phyloP scores from a whole-genome alignment of 78 protist genomes.

The Blattamonas nauphoetae region DNA sequence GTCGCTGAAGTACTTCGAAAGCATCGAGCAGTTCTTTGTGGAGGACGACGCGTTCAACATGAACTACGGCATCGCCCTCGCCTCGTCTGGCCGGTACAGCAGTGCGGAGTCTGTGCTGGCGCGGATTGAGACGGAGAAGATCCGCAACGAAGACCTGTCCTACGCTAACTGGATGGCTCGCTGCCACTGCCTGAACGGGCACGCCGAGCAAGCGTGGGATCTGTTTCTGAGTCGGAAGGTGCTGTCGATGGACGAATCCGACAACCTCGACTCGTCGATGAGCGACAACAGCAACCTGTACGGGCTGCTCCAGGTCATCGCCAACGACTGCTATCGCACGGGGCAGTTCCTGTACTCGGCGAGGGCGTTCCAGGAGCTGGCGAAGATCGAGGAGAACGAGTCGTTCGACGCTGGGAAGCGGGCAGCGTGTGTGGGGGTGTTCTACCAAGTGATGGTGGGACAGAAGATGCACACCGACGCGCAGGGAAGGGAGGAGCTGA shows the following conservation, averaged over 20 bases:
- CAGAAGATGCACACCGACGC: background rate
- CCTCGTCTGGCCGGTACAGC: constrained; percentile 23
- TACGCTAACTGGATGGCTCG: constrained; percentile 56
- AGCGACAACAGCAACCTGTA: background rate
- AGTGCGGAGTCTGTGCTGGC: constrained; percentile 54
- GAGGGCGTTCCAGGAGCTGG: background rate
- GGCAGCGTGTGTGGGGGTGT: background rate
- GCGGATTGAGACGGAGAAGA: constrained; percentile 30
- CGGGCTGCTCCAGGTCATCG: constrained; percentile 53
- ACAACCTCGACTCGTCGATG: background rate
- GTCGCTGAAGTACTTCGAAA: constrained; percentile 58
- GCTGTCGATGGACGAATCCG: constrained; percentile 32
- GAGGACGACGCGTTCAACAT: constrained; percentile 46
- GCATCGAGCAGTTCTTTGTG: constrained; percentile 55
- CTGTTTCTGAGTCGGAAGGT: constrained; percentile 54
- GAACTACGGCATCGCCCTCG: constrained; percentile 48
- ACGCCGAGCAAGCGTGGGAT: constrained; percentile 63
- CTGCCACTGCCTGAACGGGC: constrained; percentile 30
- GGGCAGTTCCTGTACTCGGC: background rate
- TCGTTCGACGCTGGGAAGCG: background rate
- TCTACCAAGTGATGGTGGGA: background rate
- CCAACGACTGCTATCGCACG: constrained; percentile 67
- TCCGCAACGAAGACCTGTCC: constrained; percentile 23
- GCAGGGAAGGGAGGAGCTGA: background rate
- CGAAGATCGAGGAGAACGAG: background rate